Evolutionary conservation across 2,329 filamentous ascomycete species (phyloP), one percentile per base, ranked within the genome.

Genomic region (Ophiostoma ulmi): DNA sequence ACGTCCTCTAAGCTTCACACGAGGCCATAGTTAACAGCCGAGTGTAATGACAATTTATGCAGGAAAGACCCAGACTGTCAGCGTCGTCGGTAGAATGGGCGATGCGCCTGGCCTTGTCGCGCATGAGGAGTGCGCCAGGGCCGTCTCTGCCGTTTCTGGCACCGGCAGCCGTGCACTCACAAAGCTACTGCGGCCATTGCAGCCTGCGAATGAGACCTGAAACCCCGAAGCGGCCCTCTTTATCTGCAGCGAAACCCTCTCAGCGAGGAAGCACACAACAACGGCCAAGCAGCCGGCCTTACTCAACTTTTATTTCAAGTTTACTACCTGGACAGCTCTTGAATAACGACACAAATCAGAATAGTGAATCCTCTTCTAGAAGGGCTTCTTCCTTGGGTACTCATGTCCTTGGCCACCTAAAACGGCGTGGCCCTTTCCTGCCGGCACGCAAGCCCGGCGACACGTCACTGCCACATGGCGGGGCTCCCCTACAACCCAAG

Each of bases 101-200:
- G 65, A 74, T 75, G 74, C 73, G 71, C 71, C 65, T 70, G 72
- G 74, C 70, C 31, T 70, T 66, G 14, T 64, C 52, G 58, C 70
- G 67, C 36, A 39, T 65, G 20, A 22, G 8, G 38, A 22, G 63
- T 39, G 63, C 36, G 11, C 26, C 22, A 6, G 22, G 67, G 58
- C 58, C 26, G 11, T 35, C 26, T 22, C 35, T 64, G 35, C 58
- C 52, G 52, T 63, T 17, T 14, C 58, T 64, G 35, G 61, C 20
- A 20, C 61, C 61, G 35, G 61, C 35, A 20, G 4, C 20, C 36
- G 36, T 22, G 36, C 20, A 36, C 13, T 6, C 36, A 39, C 35
- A 20, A 39, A 20, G 63, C 63, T 22, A 22, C 20, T 65, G n/a
- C 63, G 7, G 63, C 10, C 36, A 26, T 1, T 65, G 36, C 3